Evolutionary conservation across 169 alveolate genomes (phyloP).

Genomic region (Cryptosporidium parvum): DNA sequence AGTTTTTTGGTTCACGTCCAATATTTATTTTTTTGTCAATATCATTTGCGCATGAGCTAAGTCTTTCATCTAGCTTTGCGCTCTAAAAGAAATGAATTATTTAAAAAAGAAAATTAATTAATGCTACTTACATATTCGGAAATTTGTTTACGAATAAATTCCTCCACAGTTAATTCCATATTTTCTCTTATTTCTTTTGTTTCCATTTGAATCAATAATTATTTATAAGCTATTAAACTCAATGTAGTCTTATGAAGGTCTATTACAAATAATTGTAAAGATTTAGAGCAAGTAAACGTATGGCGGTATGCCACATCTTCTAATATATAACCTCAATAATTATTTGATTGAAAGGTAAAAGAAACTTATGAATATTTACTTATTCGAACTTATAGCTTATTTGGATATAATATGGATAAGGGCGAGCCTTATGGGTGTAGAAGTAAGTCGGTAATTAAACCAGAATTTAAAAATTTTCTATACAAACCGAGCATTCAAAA

Average conservation of each 20-base stretch:
- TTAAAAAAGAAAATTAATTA: neutral
- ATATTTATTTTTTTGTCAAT: conserved; percentile 8
- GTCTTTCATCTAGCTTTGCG: conserved; percentile 32
- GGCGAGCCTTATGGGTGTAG: conserved; percentile 26
- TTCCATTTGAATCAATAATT: conserved; percentile 3
- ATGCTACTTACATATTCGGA: conserved; percentile 36
- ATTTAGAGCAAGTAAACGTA: conserved; percentile 14
- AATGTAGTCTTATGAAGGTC: neutral
- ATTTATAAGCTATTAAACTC: neutral
- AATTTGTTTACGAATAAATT: conserved; percentile 28
- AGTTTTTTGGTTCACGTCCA: neutral
- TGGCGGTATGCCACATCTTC: conserved; percentile 26
- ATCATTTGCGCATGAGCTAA: neutral
- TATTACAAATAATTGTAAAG: neutral
- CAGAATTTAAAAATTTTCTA: neutral
- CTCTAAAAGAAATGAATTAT: neutral
- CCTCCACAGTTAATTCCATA: conserved; percentile 62
- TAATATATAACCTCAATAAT: neutral
- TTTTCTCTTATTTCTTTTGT: conserved; percentile 7
- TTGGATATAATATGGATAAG: conserved; percentile 22
- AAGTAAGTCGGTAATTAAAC: conserved; percentile 2
- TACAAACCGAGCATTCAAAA: conserved; percentile 19
- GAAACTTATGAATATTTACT: conserved; percentile 15
- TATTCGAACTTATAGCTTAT: neutral
- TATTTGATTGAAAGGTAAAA: conserved; percentile 8